These are phyloP conservation scores for Talaromyces proteolyticus DNA, from an alignment of 495 filamentous ascomycete genomes.

Conservation along the genomic window DNA sequence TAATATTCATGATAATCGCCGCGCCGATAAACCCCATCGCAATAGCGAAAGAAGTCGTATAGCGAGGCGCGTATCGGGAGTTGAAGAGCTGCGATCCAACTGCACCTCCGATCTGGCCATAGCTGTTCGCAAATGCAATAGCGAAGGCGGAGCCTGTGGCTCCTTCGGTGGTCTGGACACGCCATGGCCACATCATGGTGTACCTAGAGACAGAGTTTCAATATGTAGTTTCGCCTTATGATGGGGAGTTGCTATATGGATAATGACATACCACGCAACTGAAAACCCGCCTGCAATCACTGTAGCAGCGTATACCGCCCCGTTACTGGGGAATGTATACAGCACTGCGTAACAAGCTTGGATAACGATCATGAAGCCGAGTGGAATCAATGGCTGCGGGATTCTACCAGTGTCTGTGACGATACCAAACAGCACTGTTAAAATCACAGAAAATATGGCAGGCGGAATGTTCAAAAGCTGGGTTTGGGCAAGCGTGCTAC, in stretches of 20 bases:
- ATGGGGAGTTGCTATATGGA: too few species aligned
- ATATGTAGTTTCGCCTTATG: too few species aligned
- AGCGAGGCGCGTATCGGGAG: slow-evolving; percentile 20
- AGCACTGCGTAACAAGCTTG: too few species aligned
- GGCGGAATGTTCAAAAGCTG: slow-evolving; percentile 27
- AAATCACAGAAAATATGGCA: slow-evolving; percentile 14
- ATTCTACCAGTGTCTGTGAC: too few species aligned
- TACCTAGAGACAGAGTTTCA: too few species aligned
- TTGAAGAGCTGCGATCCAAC: slow-evolving; percentile 28
- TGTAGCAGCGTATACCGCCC: too few species aligned
- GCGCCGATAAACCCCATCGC: slow-evolving; percentile 14
- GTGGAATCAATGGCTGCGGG: too few species aligned
- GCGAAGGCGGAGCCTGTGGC: slow-evolving; percentile 27
- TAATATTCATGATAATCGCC: slow-evolving; percentile 16
- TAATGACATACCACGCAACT: too few species aligned
- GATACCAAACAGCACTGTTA: too few species aligned
- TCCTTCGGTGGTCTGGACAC: slow-evolving; percentile 20
- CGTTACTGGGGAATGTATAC: too few species aligned
- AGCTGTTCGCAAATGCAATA: slow-evolving; percentile 21
- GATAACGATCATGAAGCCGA: too few species aligned
- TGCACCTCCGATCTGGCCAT: slow-evolving; percentile 27
- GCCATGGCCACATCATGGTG: slow-evolving; percentile 28
- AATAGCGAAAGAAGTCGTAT: slow-evolving; percentile 24
- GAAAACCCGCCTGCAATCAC: too few species aligned
- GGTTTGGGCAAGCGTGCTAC: slow-evolving; percentile 19